Evolutionary conservation across 192 early-diverging fungal species (phyloP), one percentile per base, ranked within the genome.

Genomic region (Podila minutissima): DNA sequence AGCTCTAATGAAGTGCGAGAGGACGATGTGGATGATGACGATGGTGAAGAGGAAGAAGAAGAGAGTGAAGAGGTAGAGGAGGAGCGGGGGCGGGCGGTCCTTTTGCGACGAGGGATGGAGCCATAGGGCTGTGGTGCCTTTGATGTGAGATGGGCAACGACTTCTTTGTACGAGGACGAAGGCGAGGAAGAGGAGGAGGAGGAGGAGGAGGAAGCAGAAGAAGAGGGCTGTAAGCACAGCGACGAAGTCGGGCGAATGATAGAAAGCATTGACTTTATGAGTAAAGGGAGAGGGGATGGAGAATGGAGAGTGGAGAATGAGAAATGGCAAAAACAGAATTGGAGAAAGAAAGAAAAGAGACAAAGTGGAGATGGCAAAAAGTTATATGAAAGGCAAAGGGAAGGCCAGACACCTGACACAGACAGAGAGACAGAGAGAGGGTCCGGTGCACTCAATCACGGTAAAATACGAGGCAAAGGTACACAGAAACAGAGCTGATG

Each of bases 41-140:
- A 60, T 17, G 49, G 61, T 46, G 63, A 22, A 3, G 62, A 24
- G 3, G 38, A 8, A 2, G 62, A 28, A 10, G 55, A 33, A 12
- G 37, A 13, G 1, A 62, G 15, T 11, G 59, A 31, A 2, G 69
- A 71, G 24, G 31, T 50, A 22, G 64, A 29, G 28, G 58, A 49
- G 48, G 26, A 13, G 37, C 15, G 48, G 29, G 59, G 22, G 6
- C 49, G 19, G 10, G 51, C 10, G 26, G 33, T 58, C 53, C 41
- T 75, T n/a, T 46, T 38, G 13, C 67, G 65, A 20, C 66, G 77
- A 46, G 77, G 77, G 35, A 81, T 81, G 57, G 61, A 41, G 59
- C 77, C 77, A 46, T 81, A 81, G 46, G 77, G 77, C 66, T 81
- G 71, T 20, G 71, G 66, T 6, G 38, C 49, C 9, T 62, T 51